Base-by-base conservation (phyloP, 345 rosid genomes). In the Kernera saxatilis region DNA sequence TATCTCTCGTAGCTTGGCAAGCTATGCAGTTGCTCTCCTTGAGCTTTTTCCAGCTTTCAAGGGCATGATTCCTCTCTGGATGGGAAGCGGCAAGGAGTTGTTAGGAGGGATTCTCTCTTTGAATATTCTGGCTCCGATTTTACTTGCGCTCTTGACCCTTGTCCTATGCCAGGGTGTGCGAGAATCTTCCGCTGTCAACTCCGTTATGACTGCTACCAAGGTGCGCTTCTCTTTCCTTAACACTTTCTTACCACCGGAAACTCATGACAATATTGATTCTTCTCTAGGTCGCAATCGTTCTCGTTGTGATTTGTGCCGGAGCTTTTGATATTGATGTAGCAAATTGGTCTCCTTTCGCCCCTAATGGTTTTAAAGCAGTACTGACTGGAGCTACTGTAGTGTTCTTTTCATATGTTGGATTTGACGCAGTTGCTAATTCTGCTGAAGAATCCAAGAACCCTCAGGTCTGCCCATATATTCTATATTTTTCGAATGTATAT, bases 331-430 rank as follows among this genome's bases (percentile, higher is more conserved):
- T 95, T 68, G 98, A 92, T 79, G 85, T 85, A 60, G 79, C 85
- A 22, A 95, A 95, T 77, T 90, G 96, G 98, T 80, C 97, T 5
- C 98, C 98, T 71, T 92, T 92, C 82, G 93, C 89, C 15, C 99
- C 97, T 15, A 83, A 85, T 69, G 98, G 97, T 50, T 65, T 84
- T 54, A 85, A 87, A 82, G 84, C 87, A 41, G 64, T 94, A 54
- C 80, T 94, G 23, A 92, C 93, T 25, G 98, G 98, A 59, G 93
- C 98, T 73, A 90, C 94, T 56, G 94, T 89, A 10, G 98, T 88
- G 7, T 92, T 95, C 86, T 95, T 95, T 75, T 90, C 99, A 22
- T 94, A 94, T 68, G 94, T 92, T 79, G 99, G 99, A 55, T 95
- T 92, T 83, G 99, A 95, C 80, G 98, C 93, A 3, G 97, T 92